Evolutionary conservation across 2,329 filamentous ascomycete genomes (phyloP).

Genomic region (Colletotrichum sp.): DNA sequence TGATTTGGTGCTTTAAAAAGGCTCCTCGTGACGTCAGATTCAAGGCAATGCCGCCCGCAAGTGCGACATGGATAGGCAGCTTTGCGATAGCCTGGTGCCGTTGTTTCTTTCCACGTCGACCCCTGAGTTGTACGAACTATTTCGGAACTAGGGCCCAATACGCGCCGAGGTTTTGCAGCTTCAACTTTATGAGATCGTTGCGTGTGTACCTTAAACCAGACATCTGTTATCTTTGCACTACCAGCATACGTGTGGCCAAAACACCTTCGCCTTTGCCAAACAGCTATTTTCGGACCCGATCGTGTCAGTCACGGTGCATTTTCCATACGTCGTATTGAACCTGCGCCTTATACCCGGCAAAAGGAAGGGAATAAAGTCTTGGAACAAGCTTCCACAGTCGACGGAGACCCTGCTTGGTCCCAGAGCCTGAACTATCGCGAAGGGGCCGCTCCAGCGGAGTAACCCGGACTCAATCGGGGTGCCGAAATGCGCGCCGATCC

Average conservation of each 20-base stretch:
- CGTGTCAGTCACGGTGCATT: fast-evolving
- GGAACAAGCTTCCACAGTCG: background rate
- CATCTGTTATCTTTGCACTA: background rate
- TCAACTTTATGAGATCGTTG: background rate
- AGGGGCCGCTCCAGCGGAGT: background rate
- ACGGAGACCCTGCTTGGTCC: background rate
- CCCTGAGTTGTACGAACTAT: background rate
- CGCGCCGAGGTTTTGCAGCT: background rate
- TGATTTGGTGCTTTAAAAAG: background rate
- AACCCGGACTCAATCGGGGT: background rate
- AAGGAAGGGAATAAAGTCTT: background rate
- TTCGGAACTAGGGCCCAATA: fast-evolving
- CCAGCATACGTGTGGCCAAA: background rate
- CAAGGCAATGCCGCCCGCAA: background rate
- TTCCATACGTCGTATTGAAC: fast-evolving
- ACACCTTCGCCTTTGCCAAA: background rate
- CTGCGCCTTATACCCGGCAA: fast-evolving
- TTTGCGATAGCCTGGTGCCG: background rate
- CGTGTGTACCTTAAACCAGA: background rate
- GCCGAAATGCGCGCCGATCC: background rate
- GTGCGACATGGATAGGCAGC: background rate
- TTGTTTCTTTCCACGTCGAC: background rate
- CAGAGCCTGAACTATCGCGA: background rate
- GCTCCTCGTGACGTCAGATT: background rate
- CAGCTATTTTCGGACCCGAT: background rate